Evolutionary conservation across 345 rosid genomes (phyloP).

Genomic region (Syzygium aromaticum): DNA sequence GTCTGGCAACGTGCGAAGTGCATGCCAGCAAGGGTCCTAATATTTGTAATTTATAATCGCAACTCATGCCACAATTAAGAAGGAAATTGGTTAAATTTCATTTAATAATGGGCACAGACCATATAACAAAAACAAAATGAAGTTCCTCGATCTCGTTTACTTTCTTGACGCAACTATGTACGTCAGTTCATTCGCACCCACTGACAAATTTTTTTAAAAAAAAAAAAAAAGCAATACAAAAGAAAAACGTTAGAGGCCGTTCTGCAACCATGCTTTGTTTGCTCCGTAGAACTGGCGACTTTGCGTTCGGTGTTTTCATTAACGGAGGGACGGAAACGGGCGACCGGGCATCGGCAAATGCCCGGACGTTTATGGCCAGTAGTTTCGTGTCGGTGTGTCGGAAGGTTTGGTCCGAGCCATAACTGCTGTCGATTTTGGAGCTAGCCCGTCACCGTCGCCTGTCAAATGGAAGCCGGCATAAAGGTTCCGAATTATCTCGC

Average conservation of each 20-base stretch:
- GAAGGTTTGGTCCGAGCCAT: not conserved
- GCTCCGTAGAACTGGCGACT: too few relatives aligned
- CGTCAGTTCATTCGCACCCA: too few relatives aligned
- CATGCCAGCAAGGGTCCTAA: not conserved
- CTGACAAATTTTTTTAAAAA: too few relatives aligned
- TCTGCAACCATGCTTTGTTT: too few relatives aligned
- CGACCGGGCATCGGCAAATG: not conserved
- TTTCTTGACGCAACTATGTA: too few relatives aligned
- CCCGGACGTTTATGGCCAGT: not conserved
- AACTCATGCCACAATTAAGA: not conserved
- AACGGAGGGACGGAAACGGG: not conserved
- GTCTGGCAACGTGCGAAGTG: not conserved
- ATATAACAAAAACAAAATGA: too few relatives aligned
- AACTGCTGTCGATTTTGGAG: not conserved
- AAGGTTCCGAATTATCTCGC: not conserved
- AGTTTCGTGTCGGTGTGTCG: fast-evolving
- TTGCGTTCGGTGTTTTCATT: too few relatives aligned
- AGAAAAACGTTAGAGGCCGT: too few relatives aligned
- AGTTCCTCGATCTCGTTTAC: too few relatives aligned
- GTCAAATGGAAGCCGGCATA: not conserved
- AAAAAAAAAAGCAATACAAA: too few relatives aligned
- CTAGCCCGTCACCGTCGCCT: not conserved
- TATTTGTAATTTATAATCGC: not conserved
- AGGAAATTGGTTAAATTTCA: not conserved
- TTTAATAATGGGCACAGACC: fast-evolving